Evolutionary conservation across 257 asterid species (phyloP).

Genomic region (Penstemon newberryi): DNA sequence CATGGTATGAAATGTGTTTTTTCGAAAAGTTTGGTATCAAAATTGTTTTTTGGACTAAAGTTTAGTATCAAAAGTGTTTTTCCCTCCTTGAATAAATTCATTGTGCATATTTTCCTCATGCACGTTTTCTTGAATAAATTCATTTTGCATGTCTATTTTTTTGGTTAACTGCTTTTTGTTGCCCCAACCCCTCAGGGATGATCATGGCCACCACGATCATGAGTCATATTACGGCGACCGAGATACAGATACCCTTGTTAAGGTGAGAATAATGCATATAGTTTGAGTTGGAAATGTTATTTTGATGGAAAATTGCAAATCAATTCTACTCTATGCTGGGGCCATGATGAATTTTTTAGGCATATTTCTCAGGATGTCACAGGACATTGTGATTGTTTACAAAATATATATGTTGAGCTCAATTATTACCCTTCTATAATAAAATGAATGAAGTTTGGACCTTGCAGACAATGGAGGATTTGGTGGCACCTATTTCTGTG

Average conservation of each 20-base stretch:
- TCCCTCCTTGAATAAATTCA: neutral
- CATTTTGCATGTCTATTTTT: constrained; percentile 18
- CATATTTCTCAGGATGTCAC: constrained; percentile 4
- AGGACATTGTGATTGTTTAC: constrained; percentile 8
- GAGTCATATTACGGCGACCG: constrained; percentile 98
- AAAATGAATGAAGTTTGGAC: constrained; percentile 25
- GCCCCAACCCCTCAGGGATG: constrained; percentile 53
- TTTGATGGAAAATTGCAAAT: constrained; percentile 20
- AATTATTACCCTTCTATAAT: constrained; percentile 15
- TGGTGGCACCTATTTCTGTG: constrained; percentile 75
- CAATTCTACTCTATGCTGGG: neutral
- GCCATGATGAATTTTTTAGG: neutral
- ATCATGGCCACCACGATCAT: constrained; percentile 90
- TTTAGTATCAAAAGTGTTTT: too few relatives aligned
- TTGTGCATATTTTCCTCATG: neutral
- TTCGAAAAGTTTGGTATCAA: too few relatives aligned
- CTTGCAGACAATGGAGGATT: constrained; percentile 80
- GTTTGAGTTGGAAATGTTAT: constrained; percentile 2
- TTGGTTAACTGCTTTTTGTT: constrained; percentile 13
- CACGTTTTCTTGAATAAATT: too few relatives aligned
- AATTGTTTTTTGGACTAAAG: too few relatives aligned
- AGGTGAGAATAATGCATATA: constrained; percentile 51
- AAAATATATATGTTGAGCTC: constrained; percentile 9
- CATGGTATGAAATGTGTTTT: too few relatives aligned
- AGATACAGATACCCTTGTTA: constrained; percentile 79